Conservation (phyloP, 2,329 filamentous ascomycete species). For the Verticillium alfalfae region DNA sequence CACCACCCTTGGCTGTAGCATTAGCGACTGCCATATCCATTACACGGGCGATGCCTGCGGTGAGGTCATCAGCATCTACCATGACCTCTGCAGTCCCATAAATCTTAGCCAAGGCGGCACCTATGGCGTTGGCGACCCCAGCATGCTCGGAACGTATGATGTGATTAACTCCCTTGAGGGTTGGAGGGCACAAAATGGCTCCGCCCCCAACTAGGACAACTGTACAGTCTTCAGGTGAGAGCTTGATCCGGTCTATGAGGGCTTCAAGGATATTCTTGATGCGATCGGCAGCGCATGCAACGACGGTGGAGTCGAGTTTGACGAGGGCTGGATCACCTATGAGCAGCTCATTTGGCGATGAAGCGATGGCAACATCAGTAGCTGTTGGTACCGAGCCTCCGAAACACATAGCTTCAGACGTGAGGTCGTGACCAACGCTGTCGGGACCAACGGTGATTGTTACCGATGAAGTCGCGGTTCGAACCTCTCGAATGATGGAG, state of each 20-base stretch:
- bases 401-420: conserved; percentile 13
- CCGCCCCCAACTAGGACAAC: conserved; percentile 17
- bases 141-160: conserved; percentile 13
- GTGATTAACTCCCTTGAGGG: conserved; percentile 12
- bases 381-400: conserved; percentile 14
- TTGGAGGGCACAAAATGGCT: conserved; percentile 11
- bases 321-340: neutral
- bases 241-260: conserved; percentile 15
- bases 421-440: conserved; percentile 17
- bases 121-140: conserved; percentile 15
- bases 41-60: conserved; percentile 9
- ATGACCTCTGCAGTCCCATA: conserved; percentile 12
- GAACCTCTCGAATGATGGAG: conserved; percentile 6
- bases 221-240: conserved; percentile 13
- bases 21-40: conserved; percentile 11
- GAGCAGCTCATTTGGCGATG: neutral
- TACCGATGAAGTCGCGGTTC: neutral
- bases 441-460: conserved; percentile 15
- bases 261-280: conserved; percentile 13
- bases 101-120: conserved; percentile 16
- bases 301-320: neutral
- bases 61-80: conserved; percentile 11
- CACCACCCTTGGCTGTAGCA: conserved; percentile 13
- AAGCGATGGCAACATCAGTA: conserved; percentile 15
- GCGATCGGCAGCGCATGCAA: conserved; percentile 4